Evolutionary conservation across 305 asterid species (phyloP), one percentile per base, ranked within the genome.

Genomic region (Fraxinus paxiana): DNA sequence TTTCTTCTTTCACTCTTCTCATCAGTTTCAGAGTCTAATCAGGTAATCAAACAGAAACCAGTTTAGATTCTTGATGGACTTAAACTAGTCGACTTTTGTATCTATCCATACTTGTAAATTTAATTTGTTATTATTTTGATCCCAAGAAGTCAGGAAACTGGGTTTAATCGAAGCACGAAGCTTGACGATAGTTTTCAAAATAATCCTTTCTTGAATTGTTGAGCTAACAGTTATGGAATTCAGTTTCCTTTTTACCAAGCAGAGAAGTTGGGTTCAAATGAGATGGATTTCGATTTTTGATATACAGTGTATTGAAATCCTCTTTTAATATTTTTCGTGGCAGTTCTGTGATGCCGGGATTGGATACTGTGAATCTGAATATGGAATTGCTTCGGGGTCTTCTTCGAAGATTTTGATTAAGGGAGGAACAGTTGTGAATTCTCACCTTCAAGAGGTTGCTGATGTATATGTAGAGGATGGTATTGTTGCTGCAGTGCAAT

Each of bases 381-480:
- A 94, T 83, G 89, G 94, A 65, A 17, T 79, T 81, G 77, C 86
- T 67, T 48, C 86, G 0, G 72, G 77, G 35, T 77, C 83, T 43
- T 59, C 92, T 74, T 73, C 92, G 4, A 96, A 88, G 89, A 91
- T 96, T 78, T 81, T 94, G 94, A 87, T 96, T 18, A 96, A 91
- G 90, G 99, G 98, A 69, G 99, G 99, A 67, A 92, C 91, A 0
- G 97, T 96, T 74, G 98, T 96, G 86, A 94, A 96, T 90, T 92
- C 97, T 84, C 94, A 96, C 82, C 96, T 87, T 87, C 95, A 91
- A 86, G 90, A 96, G 87, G 86, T 87, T 79, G 90, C 98, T 61
- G 98, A 96, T 87, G 97, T 96, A 43, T 94, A 92, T 80, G 82
- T 96, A 54, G 97, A 94, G 80, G 91, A 96, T 86, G 99, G 98